Conservation (phyloP, 2,329 filamentous ascomycete genomes). For the Xylaria polymorpha region DNA sequence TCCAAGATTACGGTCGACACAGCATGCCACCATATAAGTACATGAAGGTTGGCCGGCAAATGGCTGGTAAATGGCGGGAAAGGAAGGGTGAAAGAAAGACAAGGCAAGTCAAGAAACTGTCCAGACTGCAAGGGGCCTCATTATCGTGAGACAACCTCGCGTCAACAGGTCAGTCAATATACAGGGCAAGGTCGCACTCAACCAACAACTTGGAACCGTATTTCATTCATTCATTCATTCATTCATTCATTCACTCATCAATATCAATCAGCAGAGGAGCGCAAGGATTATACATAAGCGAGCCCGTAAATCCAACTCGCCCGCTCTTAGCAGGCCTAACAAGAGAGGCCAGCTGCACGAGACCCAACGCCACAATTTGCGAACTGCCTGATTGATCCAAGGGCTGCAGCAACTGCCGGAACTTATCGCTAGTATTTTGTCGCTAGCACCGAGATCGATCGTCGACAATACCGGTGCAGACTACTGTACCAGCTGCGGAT, state of each 20-base stretch:
- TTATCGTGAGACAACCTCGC: slow-evolving; percentile 15
- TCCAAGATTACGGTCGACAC: slow-evolving; percentile 18
- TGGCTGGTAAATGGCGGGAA: neutral
- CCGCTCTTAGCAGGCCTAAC: no score
- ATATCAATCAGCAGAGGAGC: neutral
- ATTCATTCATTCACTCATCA: neutral
- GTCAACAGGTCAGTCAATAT: neutral
- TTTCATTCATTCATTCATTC: neutral
- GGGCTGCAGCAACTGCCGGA: slow-evolving; percentile 35
- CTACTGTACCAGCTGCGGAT: slow-evolving; percentile 19
- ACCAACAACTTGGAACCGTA: neutral
- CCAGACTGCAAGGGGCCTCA: neutral
- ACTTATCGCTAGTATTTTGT: slow-evolving; percentile 15
- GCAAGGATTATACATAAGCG: slow-evolving; percentile 16
- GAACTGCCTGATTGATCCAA: slow-evolving; percentile 37
- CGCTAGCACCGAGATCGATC: slow-evolving; percentile 16
- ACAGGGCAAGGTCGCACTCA: slow-evolving; percentile 10
- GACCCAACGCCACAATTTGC: slow-evolving; percentile 34
- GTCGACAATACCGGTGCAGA: slow-evolving; percentile 4
- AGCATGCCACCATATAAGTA: slow-evolving; percentile 1
- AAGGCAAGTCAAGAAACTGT: neutral
- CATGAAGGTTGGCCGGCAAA: neutral
- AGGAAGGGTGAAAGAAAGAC: neutral
- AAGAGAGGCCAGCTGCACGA: slow-evolving; percentile 18
- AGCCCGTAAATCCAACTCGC: slow-evolving; percentile 14